Evolutionary conservation across 306 rosid genomes (phyloP), one percentile per base, ranked within the genome.

Genomic region (Vicia villosa): DNA sequence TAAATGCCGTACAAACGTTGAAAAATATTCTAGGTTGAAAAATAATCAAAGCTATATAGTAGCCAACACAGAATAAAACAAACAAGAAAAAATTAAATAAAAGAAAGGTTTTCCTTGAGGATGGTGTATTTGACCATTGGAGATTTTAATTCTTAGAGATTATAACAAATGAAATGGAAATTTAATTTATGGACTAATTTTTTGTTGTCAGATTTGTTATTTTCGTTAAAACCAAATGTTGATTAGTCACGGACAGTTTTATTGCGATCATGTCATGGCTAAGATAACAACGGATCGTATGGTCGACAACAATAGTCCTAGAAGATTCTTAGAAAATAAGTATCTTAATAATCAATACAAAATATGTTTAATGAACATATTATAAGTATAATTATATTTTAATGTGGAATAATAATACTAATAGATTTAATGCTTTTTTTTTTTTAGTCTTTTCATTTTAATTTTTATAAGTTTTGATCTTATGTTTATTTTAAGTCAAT

Each of bases 121-220:
- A 34, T 32, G 65, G 65, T 15, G n/a, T 37, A 61, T 61, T 37
- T 37, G 16, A 11, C 47, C 10, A 36, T 36, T 36, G 47, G 24
- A 10, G 16, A 60, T 60, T 60, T 17, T 15, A 17, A 36, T 36
- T 61, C 66, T 36, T 60, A 60, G 47, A 60, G 30, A 60, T 60
- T 60, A 60, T 17, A 60, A 60, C 66, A n/a, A n/a, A n/a, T 60
- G 16, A 2, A 4, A 17, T 57, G 24, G 15, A 17, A 16, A 60
- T 36, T 45, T 37, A 16, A 16, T 60, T 16, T 34, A 34, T 59
- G 10, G 46, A 16, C 28, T 16, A 17, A 16, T 14, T 16, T 32
- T 36, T 60, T 34, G 8, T 60, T 60, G 22, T 24, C n/a, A 30
- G 42, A 59, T 59, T 59, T 55, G 59, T 54, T 11, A 54, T 54